Base-by-base conservation (phyloP, 768 basidiomycete species). In the Russula earlei region DNA sequence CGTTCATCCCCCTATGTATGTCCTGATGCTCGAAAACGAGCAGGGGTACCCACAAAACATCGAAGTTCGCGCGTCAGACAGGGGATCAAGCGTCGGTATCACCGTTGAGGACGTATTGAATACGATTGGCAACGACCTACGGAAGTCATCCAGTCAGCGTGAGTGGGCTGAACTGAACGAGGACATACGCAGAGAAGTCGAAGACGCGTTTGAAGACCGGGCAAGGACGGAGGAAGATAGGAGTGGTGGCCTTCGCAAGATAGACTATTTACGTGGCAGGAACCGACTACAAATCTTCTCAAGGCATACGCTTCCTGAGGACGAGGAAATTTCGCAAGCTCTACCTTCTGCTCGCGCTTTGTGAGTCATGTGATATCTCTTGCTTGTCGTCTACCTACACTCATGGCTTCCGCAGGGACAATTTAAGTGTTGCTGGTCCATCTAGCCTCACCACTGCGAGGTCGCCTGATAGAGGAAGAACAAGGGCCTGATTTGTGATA, bases 41-140 rank as follows among this genome's bases (percentile, higher is more conserved):
- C 52, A 58, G 44, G 57, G 57, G 6, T 53, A 54, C 41, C 57
- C 57, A 4, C 41, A 54, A n/a, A 54, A 58, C 17, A 58, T 58
- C 29, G 36, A 54, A 15, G 51, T 58, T 2, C 57, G n/a, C 2
- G 46, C 46, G 14, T 44, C 57, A 7, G 47, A 58, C 27, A 37
- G 37, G 34, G 52, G 12, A 15, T 42, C 56, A 5, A 40, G 34
- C 8, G 2, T n/a, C 10, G 57, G 57, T 17, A 40, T 58, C 31
- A 54, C 52, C n/a, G 57, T 58, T n/a, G 57, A 40, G 24, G 57
- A 58, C 27, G 57, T 58, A 15, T 7, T 54, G 15, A 54, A 31
- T 27, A 36, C 25, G 10, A 20, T 58, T 14, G 17, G 14, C 10
- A 41, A 10, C 15, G 57, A 58, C 22, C 33, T 58, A 34, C 57